Evolutionary conservation across 2,329 filamentous ascomycete genomes (phyloP).

Genomic region (Alternaria ethzedia): DNA sequence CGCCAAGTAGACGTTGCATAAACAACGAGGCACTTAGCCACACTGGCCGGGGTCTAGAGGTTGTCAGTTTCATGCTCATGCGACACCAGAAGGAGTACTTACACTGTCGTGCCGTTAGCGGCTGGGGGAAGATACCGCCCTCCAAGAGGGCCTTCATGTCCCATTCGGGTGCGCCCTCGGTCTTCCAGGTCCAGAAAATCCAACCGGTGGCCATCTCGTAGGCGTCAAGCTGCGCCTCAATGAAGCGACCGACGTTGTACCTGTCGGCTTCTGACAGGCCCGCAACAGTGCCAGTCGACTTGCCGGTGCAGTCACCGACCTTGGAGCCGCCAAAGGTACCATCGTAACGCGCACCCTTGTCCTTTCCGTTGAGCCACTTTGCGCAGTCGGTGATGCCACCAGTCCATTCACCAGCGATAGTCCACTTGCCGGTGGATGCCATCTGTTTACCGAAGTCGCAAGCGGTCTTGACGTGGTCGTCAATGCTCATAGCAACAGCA

Average conservation of each 20-base stretch:
- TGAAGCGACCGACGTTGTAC: slow-evolving; percentile 53
- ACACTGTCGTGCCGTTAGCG: slow-evolving; percentile 48
- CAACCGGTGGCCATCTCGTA: slow-evolving; percentile 57
- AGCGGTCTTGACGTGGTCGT: slow-evolving; percentile 50
- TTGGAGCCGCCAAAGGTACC: slow-evolving; percentile 48
- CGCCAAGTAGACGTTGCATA: background rate
- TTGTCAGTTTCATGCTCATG: slow-evolving; percentile 10
- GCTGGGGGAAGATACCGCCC: slow-evolving; percentile 58
- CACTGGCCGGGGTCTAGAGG: slow-evolving; percentile 45
- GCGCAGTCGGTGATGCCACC: slow-evolving; percentile 57
- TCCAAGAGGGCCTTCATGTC: slow-evolving; percentile 54
- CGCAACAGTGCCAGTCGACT: slow-evolving; percentile 52
- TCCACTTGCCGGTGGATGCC: slow-evolving; percentile 55
- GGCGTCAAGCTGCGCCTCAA: slow-evolving; percentile 56
- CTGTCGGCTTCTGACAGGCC: slow-evolving; percentile 51
- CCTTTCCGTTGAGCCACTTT: slow-evolving; percentile 57
- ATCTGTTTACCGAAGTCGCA: slow-evolving; percentile 55
- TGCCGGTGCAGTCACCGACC: slow-evolving; percentile 54
- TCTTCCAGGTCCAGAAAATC: slow-evolving; percentile 61
- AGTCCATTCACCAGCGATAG: slow-evolving; percentile 57
- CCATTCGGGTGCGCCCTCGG: slow-evolving; percentile 57
- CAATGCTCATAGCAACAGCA: slow-evolving; percentile 46
- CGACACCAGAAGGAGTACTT: slow-evolving; percentile 24
- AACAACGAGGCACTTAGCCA: slow-evolving; percentile 27
- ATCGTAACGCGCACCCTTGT: slow-evolving; percentile 56